These are phyloP conservation scores for Gelatoporia subvermispora DNA, from an alignment of 768 basidiomycete species.

Conservation along the genomic window DNA sequence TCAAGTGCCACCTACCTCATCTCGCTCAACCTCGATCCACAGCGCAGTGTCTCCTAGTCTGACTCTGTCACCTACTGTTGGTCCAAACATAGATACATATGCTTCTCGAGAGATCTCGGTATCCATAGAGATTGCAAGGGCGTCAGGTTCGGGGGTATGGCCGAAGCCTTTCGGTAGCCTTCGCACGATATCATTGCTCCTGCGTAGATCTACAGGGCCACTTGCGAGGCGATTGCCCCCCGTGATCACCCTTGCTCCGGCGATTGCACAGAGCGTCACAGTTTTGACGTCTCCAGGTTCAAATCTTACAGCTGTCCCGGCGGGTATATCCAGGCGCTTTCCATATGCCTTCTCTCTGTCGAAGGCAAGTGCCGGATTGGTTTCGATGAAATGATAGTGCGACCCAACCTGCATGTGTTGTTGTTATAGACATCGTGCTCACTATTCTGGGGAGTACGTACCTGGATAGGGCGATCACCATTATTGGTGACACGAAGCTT, in stretches of 20 bases:
- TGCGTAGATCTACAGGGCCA: conserved; percentile 41
- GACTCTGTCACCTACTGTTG: conserved; percentile 86
- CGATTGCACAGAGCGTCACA: conserved; percentile 76
- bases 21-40: conserved; percentile 90
- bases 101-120: conserved; percentile 60
- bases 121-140: conserved; percentile 43
- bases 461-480: conserved; percentile 92
- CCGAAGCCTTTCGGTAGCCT: conserved; percentile 58
- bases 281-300: conserved; percentile 90
- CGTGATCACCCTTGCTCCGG: conserved; percentile 62
- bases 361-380: conserved; percentile 75
- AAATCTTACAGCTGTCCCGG: conserved; percentile 94
- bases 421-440: too few species aligned
- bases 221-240: conserved; percentile 79
- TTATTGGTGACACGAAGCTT: conserved; percentile 78
- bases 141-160: conserved; percentile 64
- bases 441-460: conserved; percentile 32
- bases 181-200: conserved; percentile 43
- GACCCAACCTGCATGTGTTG: conserved; percentile 66
- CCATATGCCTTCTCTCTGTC: conserved; percentile 80
- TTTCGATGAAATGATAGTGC: conserved; percentile 92
- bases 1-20: conserved; percentile 45
- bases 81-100: conserved; percentile 94
- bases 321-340: conserved; percentile 85
- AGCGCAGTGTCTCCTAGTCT: conserved; percentile 84